Evolutionary conservation across 1,284 basidiomycete genomes (phyloP).

Genomic region (Kalmanozyma brasiliensis): DNA sequence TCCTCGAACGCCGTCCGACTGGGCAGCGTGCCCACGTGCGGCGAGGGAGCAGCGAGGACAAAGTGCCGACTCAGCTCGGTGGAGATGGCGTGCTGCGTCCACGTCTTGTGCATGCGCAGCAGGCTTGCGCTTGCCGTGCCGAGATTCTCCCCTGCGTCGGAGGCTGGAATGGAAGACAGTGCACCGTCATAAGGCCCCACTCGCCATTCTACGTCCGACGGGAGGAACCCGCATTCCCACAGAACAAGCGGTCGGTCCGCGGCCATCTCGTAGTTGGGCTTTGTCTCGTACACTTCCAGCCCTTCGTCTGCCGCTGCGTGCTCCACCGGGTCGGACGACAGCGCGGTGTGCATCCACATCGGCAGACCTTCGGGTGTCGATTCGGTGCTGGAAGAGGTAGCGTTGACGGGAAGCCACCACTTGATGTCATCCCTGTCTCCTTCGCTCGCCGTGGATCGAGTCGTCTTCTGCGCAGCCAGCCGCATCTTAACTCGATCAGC

Average conservation of each 20-base stretch:
- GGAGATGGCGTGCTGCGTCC: constrained; percentile 53
- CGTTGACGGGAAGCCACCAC: constrained; percentile 45
- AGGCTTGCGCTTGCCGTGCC: constrained; percentile 10
- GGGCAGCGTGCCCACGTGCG: constrained; percentile 11
- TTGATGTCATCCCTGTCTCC: constrained; percentile 8
- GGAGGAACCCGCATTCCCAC: constrained; percentile 86
- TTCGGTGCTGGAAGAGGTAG: constrained; percentile 2
- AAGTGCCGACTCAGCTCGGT: constrained; percentile 59
- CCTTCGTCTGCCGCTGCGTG: constrained; percentile 1
- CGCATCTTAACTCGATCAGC: constrained; percentile 42
- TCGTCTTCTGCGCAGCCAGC: constrained; percentile 8
- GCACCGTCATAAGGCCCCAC: constrained; percentile 72
- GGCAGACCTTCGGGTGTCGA: constrained; percentile 6
- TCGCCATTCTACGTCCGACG: constrained; percentile 79
- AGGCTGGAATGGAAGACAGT: constrained; percentile 3
- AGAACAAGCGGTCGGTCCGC: constrained; percentile 88
- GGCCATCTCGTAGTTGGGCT: constrained; percentile 93
- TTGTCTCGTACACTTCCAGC: constrained; percentile 68
- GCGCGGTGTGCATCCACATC: constrained; percentile 26
- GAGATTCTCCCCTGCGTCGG: constrained; percentile 3
- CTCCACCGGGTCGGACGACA: neutral
- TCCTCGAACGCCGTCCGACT: constrained; percentile 14
- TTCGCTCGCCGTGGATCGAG: constrained; percentile 1
- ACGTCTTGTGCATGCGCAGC: constrained; percentile 44
- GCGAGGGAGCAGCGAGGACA: constrained; percentile 36